Conservation (phyloP, 1,284 basidiomycete genomes). For the Boletus holoroseus region DNA sequence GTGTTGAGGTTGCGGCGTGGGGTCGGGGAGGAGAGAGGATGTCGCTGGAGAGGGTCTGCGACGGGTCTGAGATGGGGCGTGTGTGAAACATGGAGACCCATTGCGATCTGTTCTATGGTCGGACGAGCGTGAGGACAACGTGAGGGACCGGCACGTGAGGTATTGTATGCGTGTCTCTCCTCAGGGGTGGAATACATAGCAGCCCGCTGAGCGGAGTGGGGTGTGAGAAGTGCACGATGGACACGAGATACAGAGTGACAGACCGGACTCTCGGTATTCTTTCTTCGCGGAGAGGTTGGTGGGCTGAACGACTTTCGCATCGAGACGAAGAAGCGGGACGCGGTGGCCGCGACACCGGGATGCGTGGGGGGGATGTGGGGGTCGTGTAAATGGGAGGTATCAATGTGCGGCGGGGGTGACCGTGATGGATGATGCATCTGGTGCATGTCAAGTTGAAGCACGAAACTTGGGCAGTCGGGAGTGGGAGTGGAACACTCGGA, state of each 20-base stretch:
- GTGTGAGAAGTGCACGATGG: slow-evolving; percentile 10
- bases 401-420: slow-evolving; percentile 12
- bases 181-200: slow-evolving; percentile 53
- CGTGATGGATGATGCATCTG: slow-evolving; percentile 20
- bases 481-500: not conserved
- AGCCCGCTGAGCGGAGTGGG: slow-evolving; percentile 20
- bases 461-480: not conserved
- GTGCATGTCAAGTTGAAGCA: slow-evolving; percentile 5
- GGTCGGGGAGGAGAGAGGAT: slow-evolving; percentile 17
- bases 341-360: slow-evolving; percentile 19
- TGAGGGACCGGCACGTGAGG: slow-evolving; percentile 36
- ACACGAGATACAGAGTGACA: slow-evolving; percentile 4
- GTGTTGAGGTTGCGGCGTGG: slow-evolving; percentile 20
- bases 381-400: slow-evolving; percentile 4
- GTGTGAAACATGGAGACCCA: slow-evolving; percentile 68
- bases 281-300: slow-evolving; percentile 21
- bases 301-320: slow-evolving; percentile 30
- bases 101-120: slow-evolving; percentile 66
- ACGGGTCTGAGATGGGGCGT: slow-evolving; percentile 57
- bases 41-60: slow-evolving; percentile 17
- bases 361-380: not conserved
- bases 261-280: slow-evolving; percentile 16
- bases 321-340: slow-evolving; percentile 31
- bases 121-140: slow-evolving; percentile 48
- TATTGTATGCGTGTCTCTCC: slow-evolving; percentile 34